A percentile compares a stretch with the other conserved stretches of the same genome.
Evolutionary conservation across 2,329 filamentous ascomycete genomes (phyloP).

Genomic region (Penicillium sp.): DNA sequence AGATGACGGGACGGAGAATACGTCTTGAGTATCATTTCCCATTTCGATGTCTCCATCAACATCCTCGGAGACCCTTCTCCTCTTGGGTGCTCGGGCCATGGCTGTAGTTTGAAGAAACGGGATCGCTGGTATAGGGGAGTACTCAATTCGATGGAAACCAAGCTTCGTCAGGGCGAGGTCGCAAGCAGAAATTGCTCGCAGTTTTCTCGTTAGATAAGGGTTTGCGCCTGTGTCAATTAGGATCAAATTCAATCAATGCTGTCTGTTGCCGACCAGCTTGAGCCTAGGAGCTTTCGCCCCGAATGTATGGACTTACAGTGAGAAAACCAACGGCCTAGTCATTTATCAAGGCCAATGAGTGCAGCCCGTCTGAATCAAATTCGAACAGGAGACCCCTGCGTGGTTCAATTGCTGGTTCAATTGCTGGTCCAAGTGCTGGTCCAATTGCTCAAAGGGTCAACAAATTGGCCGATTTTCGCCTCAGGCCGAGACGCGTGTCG

Average conservation of each 20-base stretch:
- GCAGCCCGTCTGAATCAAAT: not conserved
- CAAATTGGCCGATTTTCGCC: constrained; percentile 18
- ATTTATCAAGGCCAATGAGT: not conserved
- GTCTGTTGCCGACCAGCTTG: constrained; percentile 2
- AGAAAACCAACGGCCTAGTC: not conserved
- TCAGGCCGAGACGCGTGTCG: constrained; percentile 27
- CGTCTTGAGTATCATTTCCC: constrained; percentile 16
- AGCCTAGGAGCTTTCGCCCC: not conserved
- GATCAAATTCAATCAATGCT: not conserved
- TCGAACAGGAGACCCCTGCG: not conserved
- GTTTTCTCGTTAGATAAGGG: not conserved
- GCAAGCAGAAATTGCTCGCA: not conserved
- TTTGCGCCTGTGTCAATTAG: constrained; percentile 4
- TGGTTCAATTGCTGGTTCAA: constrained; percentile 1
- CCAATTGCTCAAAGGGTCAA: constrained; percentile 2
- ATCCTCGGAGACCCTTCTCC: constrained; percentile 31
- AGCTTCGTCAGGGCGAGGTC: not conserved
- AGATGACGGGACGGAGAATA: constrained; percentile 11
- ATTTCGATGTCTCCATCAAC: constrained; percentile 28
- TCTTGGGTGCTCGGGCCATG: constrained; percentile 32
- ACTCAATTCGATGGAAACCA: not conserved
- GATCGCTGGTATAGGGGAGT: not conserved
- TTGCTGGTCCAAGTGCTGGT: not conserved
- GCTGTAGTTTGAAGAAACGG: constrained; percentile 1
- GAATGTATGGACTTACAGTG: not conserved